Percentiles rank a stretch among this genome's conserved stretches.
Conservation (phyloP, 441 rosid genomes). For the Pelargonium myrrhifolium region DNA sequence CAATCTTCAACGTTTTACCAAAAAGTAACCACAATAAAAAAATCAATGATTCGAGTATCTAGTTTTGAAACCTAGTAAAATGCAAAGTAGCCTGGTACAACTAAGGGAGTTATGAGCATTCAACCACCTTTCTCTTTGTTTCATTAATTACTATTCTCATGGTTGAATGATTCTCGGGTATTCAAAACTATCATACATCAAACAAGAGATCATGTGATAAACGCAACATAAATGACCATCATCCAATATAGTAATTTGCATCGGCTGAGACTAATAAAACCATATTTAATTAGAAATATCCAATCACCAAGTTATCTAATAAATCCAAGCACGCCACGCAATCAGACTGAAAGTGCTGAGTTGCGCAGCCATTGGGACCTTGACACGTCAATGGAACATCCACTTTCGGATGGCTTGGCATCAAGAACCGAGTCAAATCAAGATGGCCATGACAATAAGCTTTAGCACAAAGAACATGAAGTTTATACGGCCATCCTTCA, state of each 20-base stretch:
- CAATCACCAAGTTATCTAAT: conserved; percentile 11
- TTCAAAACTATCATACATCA: conserved; percentile 5
- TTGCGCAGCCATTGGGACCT: conserved; percentile 12
- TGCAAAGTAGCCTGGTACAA: neutral
- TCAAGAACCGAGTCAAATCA: conserved; percentile 22
- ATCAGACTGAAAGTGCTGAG: conserved; percentile 11
- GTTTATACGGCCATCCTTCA: conserved; percentile 4
- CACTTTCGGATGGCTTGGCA: conserved; percentile 1
- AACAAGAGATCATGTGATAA: conserved; percentile 6
- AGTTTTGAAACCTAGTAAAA: neutral
- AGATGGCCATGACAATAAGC: conserved; percentile 22
- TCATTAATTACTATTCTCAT: neutral
- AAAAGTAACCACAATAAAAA: neutral
- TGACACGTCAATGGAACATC: conserved; percentile 13
- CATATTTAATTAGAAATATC: conserved; percentile 22
- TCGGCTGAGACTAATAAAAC: conserved; percentile 15
- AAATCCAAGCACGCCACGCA: conserved; percentile 27
- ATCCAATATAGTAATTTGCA: conserved; percentile 16
- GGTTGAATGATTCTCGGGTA: neutral
- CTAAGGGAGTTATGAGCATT: neutral
- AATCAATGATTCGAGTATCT: neutral
- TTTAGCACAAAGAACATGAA: conserved; percentile 14
- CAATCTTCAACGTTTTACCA: neutral
- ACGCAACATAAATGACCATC: conserved; percentile 6
- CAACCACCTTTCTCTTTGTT: neutral